Conservation (phyloP, 768 basidiomycete species). For the Daedaleopsis nitida region DNA sequence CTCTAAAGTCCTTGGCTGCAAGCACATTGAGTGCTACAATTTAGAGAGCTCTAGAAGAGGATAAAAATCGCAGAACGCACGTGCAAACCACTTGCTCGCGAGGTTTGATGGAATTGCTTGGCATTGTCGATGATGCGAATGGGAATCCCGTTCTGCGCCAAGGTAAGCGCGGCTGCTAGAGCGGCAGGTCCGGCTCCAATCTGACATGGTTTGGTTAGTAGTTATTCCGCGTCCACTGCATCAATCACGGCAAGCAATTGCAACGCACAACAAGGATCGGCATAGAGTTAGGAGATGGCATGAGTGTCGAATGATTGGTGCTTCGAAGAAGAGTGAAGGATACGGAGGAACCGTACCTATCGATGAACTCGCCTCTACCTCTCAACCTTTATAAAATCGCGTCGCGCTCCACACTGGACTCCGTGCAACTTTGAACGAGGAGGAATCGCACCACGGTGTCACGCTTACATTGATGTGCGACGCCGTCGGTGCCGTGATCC, state of each 20-base stretch:
- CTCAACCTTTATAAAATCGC: too few relatives aligned
- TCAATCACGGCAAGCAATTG: background rate
- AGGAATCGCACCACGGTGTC: too few relatives aligned
- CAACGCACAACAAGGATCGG: background rate
- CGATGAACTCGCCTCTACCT: too few relatives aligned
- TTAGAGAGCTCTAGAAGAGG: too few relatives aligned
- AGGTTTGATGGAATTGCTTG: constrained; percentile 16
- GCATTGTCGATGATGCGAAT: constrained; percentile 19
- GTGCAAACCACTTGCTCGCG: constrained; percentile 30
- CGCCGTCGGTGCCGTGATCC: too few relatives aligned
- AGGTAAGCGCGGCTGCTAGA: constrained; percentile 16
- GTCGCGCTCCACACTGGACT: too few relatives aligned
- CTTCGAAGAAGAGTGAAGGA: background rate
- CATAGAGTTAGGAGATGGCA: background rate
- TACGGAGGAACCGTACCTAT: too few relatives aligned
- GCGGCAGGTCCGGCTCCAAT: constrained; percentile 26
- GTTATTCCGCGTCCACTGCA: too few relatives aligned
- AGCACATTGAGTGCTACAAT: background rate
- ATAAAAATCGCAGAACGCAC: constrained; percentile 16
- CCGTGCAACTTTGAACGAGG: too few relatives aligned
- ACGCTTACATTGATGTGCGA: too few relatives aligned
- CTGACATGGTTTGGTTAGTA: constrained; percentile 6
- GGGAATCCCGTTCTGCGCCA: constrained; percentile 20
- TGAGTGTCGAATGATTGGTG: background rate
- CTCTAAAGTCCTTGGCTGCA: constrained; percentile 26